Evolutionary conservation across 2,329 filamentous ascomycete genomes (phyloP).

Genomic region (Hysterium pulicare): DNA sequence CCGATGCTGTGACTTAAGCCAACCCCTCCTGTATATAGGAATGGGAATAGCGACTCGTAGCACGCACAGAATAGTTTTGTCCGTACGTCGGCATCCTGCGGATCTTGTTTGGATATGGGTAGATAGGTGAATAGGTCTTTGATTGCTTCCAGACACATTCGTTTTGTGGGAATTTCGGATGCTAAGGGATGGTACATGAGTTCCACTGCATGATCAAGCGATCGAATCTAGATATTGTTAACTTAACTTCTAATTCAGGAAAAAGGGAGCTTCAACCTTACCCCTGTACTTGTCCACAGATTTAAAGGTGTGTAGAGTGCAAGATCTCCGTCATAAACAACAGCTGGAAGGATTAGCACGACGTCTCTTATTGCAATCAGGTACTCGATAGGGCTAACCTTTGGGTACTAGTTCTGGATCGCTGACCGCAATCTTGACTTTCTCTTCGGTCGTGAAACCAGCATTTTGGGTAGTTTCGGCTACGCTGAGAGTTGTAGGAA

Average conservation of each 20-base stretch:
- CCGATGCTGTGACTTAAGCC: constrained; percentile 49
- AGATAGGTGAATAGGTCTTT: constrained; percentile 52
- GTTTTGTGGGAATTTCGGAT: constrained; percentile 48
- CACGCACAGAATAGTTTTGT: constrained; percentile 53
- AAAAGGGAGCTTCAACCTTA: constrained; percentile 7
- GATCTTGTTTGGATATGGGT: constrained; percentile 47
- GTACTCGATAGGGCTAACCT: constrained; percentile 13
- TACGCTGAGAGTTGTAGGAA: constrained; percentile 44
- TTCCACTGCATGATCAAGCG: constrained; percentile 56
- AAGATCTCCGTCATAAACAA: constrained; percentile 54
- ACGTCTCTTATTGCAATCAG: not conserved
- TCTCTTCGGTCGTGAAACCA: constrained; percentile 51
- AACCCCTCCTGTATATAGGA: constrained; percentile 49
- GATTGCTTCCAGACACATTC: constrained; percentile 47
- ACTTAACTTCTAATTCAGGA: not conserved
- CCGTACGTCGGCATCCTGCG: constrained; percentile 47
- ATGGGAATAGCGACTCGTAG: constrained; percentile 48
- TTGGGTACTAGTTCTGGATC: constrained; percentile 43
- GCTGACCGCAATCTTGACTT: constrained; percentile 50
- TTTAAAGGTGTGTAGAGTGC: constrained; percentile 50
- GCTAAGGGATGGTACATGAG: constrained; percentile 52
- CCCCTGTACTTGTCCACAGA: constrained; percentile 52
- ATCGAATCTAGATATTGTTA: constrained; percentile 39
- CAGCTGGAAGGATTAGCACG: constrained; percentile 32
- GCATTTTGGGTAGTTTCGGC: constrained; percentile 54